phyloP scores from a whole-genome alignment of 2,329 filamentous ascomycete species.

The Sclerotinia nivalis region DNA sequence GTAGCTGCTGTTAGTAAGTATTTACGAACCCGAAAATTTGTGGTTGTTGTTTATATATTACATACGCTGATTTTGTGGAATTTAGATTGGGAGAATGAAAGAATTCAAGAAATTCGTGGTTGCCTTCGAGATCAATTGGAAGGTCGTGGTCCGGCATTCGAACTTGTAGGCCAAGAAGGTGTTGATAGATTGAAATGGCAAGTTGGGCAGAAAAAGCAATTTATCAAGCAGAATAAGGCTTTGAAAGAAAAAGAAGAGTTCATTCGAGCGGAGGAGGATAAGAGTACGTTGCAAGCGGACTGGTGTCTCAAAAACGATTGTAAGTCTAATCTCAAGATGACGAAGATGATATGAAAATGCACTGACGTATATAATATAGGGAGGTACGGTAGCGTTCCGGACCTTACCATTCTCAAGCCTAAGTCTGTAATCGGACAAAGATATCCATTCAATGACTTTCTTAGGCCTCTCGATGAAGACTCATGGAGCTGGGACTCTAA shows the following conservation, averaged over 20 bases:
- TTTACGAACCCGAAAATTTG: neutral
- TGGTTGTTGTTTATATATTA: neutral
- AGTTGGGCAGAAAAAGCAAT: neutral
- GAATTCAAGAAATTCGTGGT: neutral
- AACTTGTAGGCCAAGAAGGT: neutral
- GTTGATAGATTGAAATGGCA: neutral
- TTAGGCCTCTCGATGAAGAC: neutral
- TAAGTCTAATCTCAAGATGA: neutral
- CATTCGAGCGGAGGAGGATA: neutral
- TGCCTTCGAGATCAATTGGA: neutral
- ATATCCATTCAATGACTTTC: constrained; percentile 7
- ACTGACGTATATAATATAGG: neutral
- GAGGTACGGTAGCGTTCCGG: constrained; percentile 1
- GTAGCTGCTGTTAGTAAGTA: constrained; percentile 22
- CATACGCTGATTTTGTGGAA: neutral
- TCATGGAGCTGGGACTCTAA: neutral
- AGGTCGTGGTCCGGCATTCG: neutral
- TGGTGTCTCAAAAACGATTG: constrained; percentile 18
- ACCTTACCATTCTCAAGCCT: neutral
- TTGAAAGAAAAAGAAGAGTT: neutral
- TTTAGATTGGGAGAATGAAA: constrained; percentile 20
- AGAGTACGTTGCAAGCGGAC: constrained; percentile 1
- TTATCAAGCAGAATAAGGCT: neutral
- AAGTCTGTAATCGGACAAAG: constrained; percentile 7
- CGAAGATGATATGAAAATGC: neutral